Evolutionary conservation across 306 rosid species (phyloP).

Genomic region (Trifolium subterraneum): DNA sequence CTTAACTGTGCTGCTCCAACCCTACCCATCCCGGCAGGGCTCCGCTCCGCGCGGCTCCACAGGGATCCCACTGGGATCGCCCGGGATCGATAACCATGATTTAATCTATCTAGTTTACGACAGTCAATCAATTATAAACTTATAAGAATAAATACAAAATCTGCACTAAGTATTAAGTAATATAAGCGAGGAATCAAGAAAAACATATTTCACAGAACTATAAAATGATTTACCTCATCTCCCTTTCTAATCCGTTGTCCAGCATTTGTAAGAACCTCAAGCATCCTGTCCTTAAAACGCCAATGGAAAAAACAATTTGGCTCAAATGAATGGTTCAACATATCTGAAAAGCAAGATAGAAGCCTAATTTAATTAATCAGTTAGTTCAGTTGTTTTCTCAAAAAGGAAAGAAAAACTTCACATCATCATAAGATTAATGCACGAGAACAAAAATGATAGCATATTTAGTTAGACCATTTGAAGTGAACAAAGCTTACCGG

Average conservation of each 20-base stretch:
- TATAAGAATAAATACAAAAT: slow-evolving; percentile 1
- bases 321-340: slow-evolving; percentile 93
- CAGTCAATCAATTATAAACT: neutral
- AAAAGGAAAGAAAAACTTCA: neutral
- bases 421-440: neutral
- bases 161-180: neutral
- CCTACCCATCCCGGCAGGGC: too few species aligned
- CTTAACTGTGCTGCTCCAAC: too few species aligned
- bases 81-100: too few species aligned
- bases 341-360: slow-evolving; percentile 62
- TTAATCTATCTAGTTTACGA: neutral
- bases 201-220: slow-evolving; percentile 21
- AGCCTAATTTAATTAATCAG: slow-evolving; percentile 36
- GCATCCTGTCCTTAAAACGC: slow-evolving; percentile 97
- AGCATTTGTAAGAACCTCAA: slow-evolving; percentile 97
- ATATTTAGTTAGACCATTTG: slow-evolving; percentile 26
- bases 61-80: too few species aligned
- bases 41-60: too few species aligned
- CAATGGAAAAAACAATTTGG: slow-evolving; percentile 98
- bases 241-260: slow-evolving; percentile 85
- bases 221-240: slow-evolving; percentile 72
- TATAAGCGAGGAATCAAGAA: slow-evolving; percentile 30
- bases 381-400: slow-evolving; percentile 1
- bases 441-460: neutral
- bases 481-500: slow-evolving; percentile 60